Base-by-base conservation (phyloP, 768 basidiomycete genomes). In the Lanmaoa rubissima region DNA sequence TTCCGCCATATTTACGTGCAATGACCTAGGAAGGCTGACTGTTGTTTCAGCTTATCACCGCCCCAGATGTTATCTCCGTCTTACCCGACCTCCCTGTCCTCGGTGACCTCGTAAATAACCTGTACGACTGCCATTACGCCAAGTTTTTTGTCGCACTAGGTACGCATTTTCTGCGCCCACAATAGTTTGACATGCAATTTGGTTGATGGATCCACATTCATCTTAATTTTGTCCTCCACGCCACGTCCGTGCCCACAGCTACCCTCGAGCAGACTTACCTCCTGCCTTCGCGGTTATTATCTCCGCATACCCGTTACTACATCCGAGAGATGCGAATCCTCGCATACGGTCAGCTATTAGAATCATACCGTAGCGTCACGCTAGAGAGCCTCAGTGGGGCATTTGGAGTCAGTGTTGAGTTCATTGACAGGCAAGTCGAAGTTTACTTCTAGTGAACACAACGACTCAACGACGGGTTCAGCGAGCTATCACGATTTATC, bases 261-360 rank as follows among this genome's bases (percentile, higher is more conserved):
- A 87, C 87, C 14, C 87, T 98, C 54, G 95, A 98, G 73, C 87
- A 94, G 73, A 83, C 82, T 1, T 84, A 90, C 66, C 86, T 98
- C 60, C 74, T 93, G n/a, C 88, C 94, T 13, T 94, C 91, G 3
- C 90, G 92, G 41, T 75, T 94, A 56, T 82, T 98, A 46, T 81
- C 86, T 2, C 90, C 88, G 0, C 97, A 98, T 70, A 81, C 92
- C 1, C 84, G 91, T 9, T 96, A 79, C 76, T 98, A 97, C 71
- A 81, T 94, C 32, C 88, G 96, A 55, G 96, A 98, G 73, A 94
- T 98, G 92, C 87, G 97, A 35, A 94, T 98, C 61, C 84, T 90
- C 19, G 94, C 95, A 1, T 98, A 97, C 74, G 75, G 80, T 28
- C 96, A 98, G 66, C 79, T 98, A 5, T 78, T 99, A n/a, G 92